These are phyloP conservation scores for Cladophialophora carrionii DNA, from an alignment of 2,329 filamentous ascomycete species.

Conservation along the genomic window DNA sequence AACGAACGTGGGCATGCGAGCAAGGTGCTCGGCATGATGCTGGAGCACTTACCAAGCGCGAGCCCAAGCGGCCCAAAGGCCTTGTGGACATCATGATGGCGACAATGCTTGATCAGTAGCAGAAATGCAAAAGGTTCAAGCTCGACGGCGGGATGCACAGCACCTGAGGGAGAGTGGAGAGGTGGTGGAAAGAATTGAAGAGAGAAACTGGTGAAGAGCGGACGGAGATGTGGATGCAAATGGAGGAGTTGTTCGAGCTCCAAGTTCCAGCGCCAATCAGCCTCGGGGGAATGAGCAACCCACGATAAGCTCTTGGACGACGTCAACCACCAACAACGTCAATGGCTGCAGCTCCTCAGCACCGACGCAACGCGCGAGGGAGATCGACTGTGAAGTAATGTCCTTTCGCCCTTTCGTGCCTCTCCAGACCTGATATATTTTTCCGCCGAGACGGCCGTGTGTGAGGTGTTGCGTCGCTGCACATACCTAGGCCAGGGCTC, in stretches of 20 bases:
- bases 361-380: neutral
- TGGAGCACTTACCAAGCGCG: slow-evolving; percentile 39
- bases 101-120: slow-evolving; percentile 44
- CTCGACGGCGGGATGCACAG: slow-evolving; percentile 43
- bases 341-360: slow-evolving; percentile 17
- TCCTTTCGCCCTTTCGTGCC: neutral
- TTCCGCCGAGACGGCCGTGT: neutral
- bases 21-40: slow-evolving; percentile 48
- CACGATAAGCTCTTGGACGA: slow-evolving; percentile 34
- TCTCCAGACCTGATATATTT: slow-evolving; percentile 1
- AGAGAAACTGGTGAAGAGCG: slow-evolving; percentile 45
- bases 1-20: slow-evolving; percentile 22
- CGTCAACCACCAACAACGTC: slow-evolving; percentile 24
- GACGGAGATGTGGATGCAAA: slow-evolving; percentile 21
- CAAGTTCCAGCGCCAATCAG: slow-evolving; percentile 22
- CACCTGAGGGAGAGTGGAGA: slow-evolving; percentile 46
- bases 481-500: slow-evolving; percentile 25
- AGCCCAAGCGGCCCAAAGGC: slow-evolving; percentile 39
- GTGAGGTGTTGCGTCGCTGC: slow-evolving; percentile 9
- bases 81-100: slow-evolving; percentile 53
- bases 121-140: slow-evolving; percentile 42
- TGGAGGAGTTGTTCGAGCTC: slow-evolving; percentile 18
- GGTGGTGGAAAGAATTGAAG: slow-evolving; percentile 43
- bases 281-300: slow-evolving; percentile 21
- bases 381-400: neutral